Evolutionary conservation across 495 filamentous ascomycete genomes (phyloP).

Genomic region (Annulohypoxylon moriforme): DNA sequence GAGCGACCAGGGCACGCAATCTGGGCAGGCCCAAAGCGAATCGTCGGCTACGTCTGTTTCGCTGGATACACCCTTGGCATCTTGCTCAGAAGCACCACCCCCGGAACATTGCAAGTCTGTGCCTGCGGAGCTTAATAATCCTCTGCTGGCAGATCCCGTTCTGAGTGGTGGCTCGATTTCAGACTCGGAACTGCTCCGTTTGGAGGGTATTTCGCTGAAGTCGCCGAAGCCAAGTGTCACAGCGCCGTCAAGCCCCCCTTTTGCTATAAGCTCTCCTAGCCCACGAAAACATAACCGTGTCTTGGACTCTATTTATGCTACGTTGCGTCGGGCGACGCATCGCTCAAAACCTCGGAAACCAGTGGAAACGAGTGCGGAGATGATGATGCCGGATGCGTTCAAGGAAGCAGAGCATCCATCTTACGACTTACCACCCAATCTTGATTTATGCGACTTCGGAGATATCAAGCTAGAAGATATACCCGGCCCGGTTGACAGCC

Average conservation of each 20-base stretch:
- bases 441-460: conserved; percentile 31
- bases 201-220: conserved; percentile 59
- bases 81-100: background rate
- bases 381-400: conserved; percentile 22
- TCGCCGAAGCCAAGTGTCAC: conserved; percentile 48
- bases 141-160: conserved; percentile 39
- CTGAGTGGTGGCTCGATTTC: conserved; percentile 55
- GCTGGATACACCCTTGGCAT: conserved; percentile 8
- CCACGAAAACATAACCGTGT: conserved; percentile 45
- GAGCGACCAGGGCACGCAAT: conserved; percentile 35
- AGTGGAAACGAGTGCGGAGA: background rate
- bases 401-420: conserved; percentile 9
- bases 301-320: conserved; percentile 38
- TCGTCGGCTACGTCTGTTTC: conserved; percentile 22
- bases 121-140: conserved; percentile 23
- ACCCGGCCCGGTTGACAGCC: conserved; percentile 18
- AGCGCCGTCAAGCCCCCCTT: conserved; percentile 38
- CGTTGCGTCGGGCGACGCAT: conserved; percentile 39
- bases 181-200: conserved; percentile 59
- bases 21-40: conserved; percentile 29
- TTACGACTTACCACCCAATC: conserved; percentile 23
- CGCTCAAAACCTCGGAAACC: conserved; percentile 37
- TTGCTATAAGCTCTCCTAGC: conserved; percentile 19
- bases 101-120: conserved; percentile 28
- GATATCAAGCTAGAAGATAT: conserved; percentile 36